A percentile compares a stretch with the other conserved stretches of the same genome.
Evolutionary conservation across 2,329 filamentous ascomycete species (phyloP).

Genomic region (Septoria linicola): DNA sequence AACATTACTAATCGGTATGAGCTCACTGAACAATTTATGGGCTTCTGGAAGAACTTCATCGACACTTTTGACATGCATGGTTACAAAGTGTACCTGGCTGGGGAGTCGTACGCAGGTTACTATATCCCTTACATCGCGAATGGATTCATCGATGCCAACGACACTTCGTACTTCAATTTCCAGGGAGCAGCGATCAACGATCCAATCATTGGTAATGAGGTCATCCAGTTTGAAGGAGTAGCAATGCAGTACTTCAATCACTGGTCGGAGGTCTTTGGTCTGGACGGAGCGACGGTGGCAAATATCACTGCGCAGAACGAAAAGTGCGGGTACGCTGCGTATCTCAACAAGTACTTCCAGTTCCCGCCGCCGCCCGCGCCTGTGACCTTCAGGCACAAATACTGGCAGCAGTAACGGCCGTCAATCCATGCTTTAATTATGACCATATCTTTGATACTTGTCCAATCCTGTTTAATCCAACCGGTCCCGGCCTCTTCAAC

Average conservation of each 20-base stretch:
- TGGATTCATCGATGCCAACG: conserved; percentile 32
- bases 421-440: conserved; percentile 39
- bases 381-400: too few relatives aligned
- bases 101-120: conserved; percentile 21
- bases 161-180: conserved; percentile 37
- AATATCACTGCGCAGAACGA: too few relatives aligned
- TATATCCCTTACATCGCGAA: conserved; percentile 39
- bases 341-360: conserved; percentile 51
- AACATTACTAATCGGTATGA: conserved; percentile 45
- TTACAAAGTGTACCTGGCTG: conserved; percentile 44
- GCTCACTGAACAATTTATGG: conserved; percentile 43
- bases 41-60: conserved; percentile 53
- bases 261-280: conserved; percentile 40
- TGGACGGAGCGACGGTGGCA: too few relatives aligned
- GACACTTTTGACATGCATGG: conserved; percentile 50
- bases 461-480: conserved; percentile 22
- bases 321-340: conserved; percentile 41
- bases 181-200: conserved; percentile 38
- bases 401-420: too few relatives aligned
- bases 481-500: too few relatives aligned
- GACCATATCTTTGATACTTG: conserved; percentile 36
- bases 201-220: conserved; percentile 49
- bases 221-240: conserved; percentile 33
- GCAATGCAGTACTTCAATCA: conserved; percentile 36
- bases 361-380: conserved; percentile 37